Evolutionary conservation across 1,284 basidiomycete species (phyloP), one percentile per base, ranked within the genome.

Genomic region (Ceratobasidium theobromae): DNA sequence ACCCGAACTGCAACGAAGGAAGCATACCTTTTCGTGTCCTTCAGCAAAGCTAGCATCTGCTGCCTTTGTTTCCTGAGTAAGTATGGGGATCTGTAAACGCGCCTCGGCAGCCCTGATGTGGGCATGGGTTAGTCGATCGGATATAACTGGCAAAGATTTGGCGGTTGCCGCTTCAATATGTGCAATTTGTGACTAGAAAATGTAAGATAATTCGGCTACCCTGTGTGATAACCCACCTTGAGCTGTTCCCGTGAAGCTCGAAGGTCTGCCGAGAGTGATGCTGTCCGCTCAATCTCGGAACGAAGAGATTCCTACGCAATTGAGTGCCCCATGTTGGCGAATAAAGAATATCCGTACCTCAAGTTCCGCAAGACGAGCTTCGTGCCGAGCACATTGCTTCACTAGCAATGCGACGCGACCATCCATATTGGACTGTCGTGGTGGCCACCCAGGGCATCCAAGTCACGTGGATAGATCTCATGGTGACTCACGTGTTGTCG

Each of bases 261-360:
- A n/a, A 64, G 40, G 27, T 64, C 60, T 6, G 60, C 60, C 9
- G 60, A 64, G 38, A 64, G 60, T 21, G 38, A 64, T 9, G 60
- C 60, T 27, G 60, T 64, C 14, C 60, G 60, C 48, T 64, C 60
- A 45, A 64, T 64, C 28, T 64, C 60, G 38, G n/a, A 32, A 25
- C 60, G 48, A 16, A 64, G 60, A 23, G 60, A 28, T 23, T 43
- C 40, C 60, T 64, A 30, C 6, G 30, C 35, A 43, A 52, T 25
- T 23, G 40, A 45, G 35, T 41, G 16, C 33, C 23, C 27, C n/a
- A 32, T 52, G 11, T 52, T 5, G 14, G 25, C 23, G 23, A 27
- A 40, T 9, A 11, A 45, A 14, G 23, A 23, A 53, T 52, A 1
- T 25, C 16, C 58, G n/a, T 9, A 64, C 60, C 49, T 64, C 60